A percentile compares a stretch with the other conserved stretches of the same genome.
These are phyloP conservation scores for Erodium trifolium DNA, from an alignment of 441 rosid genomes.

Conservation along the genomic window DNA sequence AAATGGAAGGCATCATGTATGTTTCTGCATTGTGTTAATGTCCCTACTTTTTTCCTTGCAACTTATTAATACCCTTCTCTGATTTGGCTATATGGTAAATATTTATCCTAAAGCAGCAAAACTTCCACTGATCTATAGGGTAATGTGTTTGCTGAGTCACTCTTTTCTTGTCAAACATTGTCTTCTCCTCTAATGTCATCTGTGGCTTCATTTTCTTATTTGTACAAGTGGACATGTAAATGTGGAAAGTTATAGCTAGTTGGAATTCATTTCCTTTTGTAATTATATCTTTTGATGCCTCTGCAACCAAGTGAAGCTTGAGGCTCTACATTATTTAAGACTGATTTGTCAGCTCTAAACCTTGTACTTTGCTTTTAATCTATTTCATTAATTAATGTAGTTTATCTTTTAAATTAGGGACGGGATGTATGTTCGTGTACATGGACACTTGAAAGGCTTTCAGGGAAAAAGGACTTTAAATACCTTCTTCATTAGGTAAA, in stretches of 20 bases:
- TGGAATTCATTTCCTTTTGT: conserved; percentile 9
- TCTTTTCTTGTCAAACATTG: too few species aligned
- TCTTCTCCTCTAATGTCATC: background rate
- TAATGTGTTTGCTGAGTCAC: too few species aligned
- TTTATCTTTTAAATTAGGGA: conserved; percentile 31
- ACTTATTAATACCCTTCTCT: background rate
- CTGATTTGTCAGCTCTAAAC: background rate
- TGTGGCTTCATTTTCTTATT: background rate
- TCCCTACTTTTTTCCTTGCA: background rate
- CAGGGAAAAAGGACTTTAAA: conserved; percentile 69
- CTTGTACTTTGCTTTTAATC: too few species aligned
- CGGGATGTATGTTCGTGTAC: conserved; percentile 81
- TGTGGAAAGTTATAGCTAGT: background rate
- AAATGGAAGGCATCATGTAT: conserved; percentile 61
- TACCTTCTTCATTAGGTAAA: conserved; percentile 68
- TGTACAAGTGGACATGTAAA: background rate
- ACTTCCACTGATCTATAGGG: background rate
- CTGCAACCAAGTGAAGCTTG: background rate
- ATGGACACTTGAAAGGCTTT: conserved; percentile 71
- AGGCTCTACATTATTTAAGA: background rate
- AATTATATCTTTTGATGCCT: conserved; percentile 1
- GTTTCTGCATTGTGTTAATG: conserved; percentile 15
- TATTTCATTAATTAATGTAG: conserved; percentile 3
- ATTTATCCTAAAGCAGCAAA: background rate
- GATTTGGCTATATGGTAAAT: background rate